Evolutionary conservation across 306 rosid species (phyloP).

Genomic region (Fragaria vesca): DNA sequence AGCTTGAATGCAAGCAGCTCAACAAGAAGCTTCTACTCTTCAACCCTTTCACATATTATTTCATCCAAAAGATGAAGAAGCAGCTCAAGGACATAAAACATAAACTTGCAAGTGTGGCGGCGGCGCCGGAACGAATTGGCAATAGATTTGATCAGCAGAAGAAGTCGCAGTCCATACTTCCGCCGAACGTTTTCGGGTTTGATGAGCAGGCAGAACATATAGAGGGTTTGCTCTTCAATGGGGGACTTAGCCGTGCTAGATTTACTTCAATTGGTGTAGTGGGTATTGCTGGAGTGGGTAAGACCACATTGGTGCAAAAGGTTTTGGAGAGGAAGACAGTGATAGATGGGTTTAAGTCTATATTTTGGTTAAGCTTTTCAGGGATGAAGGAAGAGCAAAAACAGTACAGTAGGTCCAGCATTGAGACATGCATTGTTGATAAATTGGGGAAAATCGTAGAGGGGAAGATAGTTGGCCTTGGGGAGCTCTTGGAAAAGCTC

Average conservation of each 20-base stretch:
- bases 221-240: not conserved
- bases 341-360: not conserved
- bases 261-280: slow-evolving; percentile 8
- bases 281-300: slow-evolving; percentile 23
- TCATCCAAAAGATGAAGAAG: not conserved
- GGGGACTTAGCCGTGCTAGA: not conserved
- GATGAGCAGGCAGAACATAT: not conserved
- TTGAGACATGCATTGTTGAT: not conserved
- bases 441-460: not conserved
- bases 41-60: not conserved
- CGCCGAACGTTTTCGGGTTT: not conserved
- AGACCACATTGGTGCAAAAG: not conserved
- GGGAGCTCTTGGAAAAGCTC: not conserved
- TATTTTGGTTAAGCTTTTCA: not conserved
- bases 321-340: not conserved
- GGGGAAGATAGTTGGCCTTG: not conserved
- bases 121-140: not conserved
- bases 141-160: too few species aligned
- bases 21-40: not conserved
- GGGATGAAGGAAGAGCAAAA: too few species aligned
- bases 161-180: not conserved
- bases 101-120: not conserved
- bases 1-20: not conserved
- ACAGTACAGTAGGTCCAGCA: not conserved
- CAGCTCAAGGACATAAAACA: rapidly evolving